These are phyloP conservation scores for Colletotrichum costaricense DNA, from an alignment of 2,329 filamentous ascomycete genomes.

Conservation along the genomic window DNA sequence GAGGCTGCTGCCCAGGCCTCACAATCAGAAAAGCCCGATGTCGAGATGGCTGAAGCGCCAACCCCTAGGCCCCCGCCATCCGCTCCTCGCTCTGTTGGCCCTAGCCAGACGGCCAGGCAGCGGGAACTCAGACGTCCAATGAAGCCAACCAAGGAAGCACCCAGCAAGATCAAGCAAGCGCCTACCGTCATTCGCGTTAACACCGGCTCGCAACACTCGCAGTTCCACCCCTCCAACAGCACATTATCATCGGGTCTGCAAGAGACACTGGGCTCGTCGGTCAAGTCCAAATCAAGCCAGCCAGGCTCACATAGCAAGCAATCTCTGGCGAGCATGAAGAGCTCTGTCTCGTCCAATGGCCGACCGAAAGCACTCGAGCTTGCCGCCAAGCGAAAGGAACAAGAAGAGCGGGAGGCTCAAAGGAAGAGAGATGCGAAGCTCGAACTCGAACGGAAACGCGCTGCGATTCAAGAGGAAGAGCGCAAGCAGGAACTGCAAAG, in stretches of 20 bases:
- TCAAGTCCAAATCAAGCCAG: constrained; percentile 75
- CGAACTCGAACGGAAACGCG: constrained; percentile 82
- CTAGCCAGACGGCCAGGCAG: constrained; percentile 59
- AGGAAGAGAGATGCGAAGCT: constrained; percentile 85
- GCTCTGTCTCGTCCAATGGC: constrained; percentile 69
- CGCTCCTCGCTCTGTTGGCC: constrained; percentile 61
- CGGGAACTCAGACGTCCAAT: constrained; percentile 69
- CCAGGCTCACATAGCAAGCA: constrained; percentile 70
- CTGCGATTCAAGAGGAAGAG: constrained; percentile 74
- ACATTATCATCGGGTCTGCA: constrained; percentile 68
- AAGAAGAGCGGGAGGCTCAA: constrained; percentile 83
- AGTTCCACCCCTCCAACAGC: constrained; percentile 69
- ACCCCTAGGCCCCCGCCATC: constrained; percentile 70
- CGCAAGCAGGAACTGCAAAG: constrained; percentile 67
- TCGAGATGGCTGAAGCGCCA: constrained; percentile 68
- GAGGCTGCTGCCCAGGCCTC: constrained; percentile 36
- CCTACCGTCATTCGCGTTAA: constrained; percentile 81
- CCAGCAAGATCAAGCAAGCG: constrained; percentile 71
- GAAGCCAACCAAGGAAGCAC: constrained; percentile 70
- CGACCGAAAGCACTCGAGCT: constrained; percentile 79
- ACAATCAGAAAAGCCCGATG: constrained; percentile 55
- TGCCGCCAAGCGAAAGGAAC: constrained; percentile 85
- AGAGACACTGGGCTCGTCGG: constrained; percentile 60
- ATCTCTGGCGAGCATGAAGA: constrained; percentile 72
- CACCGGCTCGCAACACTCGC: constrained; percentile 70